Percentiles rank a stretch among this genome's conserved stretches.
phyloP scores from a whole-genome alignment of 2,329 filamentous ascomycete genomes.

The Cladosporium sp. region DNA sequence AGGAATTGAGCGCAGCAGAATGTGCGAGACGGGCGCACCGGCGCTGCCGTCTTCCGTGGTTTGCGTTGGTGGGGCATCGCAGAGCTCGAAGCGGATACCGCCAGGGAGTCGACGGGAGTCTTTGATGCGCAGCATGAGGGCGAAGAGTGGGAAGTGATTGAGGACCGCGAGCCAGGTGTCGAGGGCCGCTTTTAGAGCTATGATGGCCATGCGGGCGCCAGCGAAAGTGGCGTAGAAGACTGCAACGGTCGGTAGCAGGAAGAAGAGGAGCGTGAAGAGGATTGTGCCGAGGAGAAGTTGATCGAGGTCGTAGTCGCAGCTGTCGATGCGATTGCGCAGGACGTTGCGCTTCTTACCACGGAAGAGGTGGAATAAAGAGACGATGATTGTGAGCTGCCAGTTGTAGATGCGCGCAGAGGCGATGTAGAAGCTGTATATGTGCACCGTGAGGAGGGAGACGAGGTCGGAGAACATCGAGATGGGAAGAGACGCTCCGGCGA shows the following conservation, averaged over 20 bases:
- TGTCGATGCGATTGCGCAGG: slow-evolving; percentile 94
- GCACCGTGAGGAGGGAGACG: slow-evolving; percentile 83
- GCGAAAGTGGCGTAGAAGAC: slow-evolving; percentile 98
- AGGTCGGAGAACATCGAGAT: slow-evolving; percentile 95
- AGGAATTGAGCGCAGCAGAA: slow-evolving; percentile 69
- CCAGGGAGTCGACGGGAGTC: slow-evolving; percentile 87
- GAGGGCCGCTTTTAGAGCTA: slow-evolving; percentile 83
- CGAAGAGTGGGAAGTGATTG: slow-evolving; percentile 97
- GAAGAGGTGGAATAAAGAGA: slow-evolving; percentile 97
- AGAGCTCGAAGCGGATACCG: slow-evolving; percentile 87
- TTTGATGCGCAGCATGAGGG: slow-evolving; percentile 92
- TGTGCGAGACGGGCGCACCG: slow-evolving; percentile 9
- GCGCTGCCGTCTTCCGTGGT: slow-evolving; percentile 38
- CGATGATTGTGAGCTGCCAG: slow-evolving; percentile 96
- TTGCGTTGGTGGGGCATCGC: slow-evolving; percentile 34
- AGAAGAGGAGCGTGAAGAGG: slow-evolving; percentile 91
- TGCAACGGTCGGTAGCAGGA: slow-evolving; percentile 87
- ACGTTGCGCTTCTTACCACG: slow-evolving; percentile 98
- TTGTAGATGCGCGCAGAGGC: slow-evolving; percentile 96
- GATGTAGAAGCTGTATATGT: slow-evolving; percentile 98
- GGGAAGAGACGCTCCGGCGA: slow-evolving; percentile 94
- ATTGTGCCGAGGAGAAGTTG: slow-evolving; percentile 96
- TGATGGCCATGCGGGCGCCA: slow-evolving; percentile 90
- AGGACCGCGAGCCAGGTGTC: slow-evolving; percentile 91
- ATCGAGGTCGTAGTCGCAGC: slow-evolving; percentile 97